A percentile compares a stretch with the other conserved stretches of the same genome.
Conservation (phyloP, 2,329 filamentous ascomycete species). For the Cladosporium sp. region DNA sequence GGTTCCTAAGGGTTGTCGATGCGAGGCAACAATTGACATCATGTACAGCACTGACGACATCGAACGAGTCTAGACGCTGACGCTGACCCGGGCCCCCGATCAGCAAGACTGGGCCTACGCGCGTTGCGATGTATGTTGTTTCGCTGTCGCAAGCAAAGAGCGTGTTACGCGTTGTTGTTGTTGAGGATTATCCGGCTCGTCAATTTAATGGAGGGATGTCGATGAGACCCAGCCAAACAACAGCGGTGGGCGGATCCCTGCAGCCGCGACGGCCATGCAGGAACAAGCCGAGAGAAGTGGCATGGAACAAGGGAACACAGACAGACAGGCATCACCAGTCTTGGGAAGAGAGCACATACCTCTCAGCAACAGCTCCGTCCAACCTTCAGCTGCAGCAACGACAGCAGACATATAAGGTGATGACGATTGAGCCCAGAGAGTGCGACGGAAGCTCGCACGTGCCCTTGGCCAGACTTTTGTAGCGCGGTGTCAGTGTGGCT, state of each 20-base stretch:
- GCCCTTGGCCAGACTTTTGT: slow-evolving; percentile 8
- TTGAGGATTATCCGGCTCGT: background rate
- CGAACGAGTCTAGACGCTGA: background rate
- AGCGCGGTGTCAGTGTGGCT: background rate
- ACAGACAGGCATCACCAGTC: slow-evolving; percentile 1
- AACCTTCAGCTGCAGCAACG: background rate
- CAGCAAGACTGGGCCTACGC: background rate
- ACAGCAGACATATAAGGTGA: background rate
- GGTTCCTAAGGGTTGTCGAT: background rate
- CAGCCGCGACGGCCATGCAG: slow-evolving; percentile 11
- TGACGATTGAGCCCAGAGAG: background rate
- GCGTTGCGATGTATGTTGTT: background rate
- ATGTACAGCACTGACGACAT: background rate
- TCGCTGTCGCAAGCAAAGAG: background rate
- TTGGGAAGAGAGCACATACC: background rate
- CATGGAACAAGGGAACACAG: background rate
- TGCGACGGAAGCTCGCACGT: slow-evolving; percentile 6
- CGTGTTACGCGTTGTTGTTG: background rate
- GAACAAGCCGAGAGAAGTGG: background rate
- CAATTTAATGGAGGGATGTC: background rate
- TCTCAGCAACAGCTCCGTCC: background rate
- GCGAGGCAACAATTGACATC: background rate
- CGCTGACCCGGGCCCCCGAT: background rate
- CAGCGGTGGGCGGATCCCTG: slow-evolving; percentile 9
- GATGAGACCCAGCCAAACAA: slow-evolving; percentile 1